A percentile compares a stretch with the other conserved stretches of the same genome.
phyloP scores from a whole-genome alignment of 208 protist genomes.

The Trypanosoma caninum region DNA sequence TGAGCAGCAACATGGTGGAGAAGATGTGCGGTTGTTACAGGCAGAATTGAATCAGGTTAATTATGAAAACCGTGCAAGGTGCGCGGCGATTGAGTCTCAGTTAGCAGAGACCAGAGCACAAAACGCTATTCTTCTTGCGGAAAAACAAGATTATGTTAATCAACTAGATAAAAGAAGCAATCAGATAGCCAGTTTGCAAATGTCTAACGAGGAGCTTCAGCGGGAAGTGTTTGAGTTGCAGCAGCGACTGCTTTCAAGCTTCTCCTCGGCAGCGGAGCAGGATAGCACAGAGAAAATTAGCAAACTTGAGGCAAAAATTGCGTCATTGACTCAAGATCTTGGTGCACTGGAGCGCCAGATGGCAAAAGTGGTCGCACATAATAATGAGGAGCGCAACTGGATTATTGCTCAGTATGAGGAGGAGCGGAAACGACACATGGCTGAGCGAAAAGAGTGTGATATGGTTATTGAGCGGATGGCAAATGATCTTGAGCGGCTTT shows the following conservation, averaged over 20 bases:
- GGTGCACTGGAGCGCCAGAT: conserved; percentile 49
- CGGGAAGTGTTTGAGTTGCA: conserved; percentile 22
- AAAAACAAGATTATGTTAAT: conserved; percentile 10
- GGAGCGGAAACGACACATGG: conserved; percentile 34
- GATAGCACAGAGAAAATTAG: conserved; percentile 21
- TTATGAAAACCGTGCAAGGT: neutral
- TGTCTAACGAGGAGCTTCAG: conserved; percentile 7
- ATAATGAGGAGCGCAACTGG: conserved; percentile 43
- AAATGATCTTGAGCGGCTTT: conserved; percentile 39
- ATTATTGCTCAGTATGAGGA: conserved; percentile 40
- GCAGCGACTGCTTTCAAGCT: conserved; percentile 21
- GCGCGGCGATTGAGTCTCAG: conserved; percentile 15
- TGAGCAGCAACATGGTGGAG: conserved; percentile 4
- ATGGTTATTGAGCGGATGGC: conserved; percentile 48
- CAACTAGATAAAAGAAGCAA: conserved; percentile 5
- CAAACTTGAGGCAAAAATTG: conserved; percentile 34
- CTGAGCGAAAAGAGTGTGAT: conserved; percentile 58
- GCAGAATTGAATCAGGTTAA: conserved; percentile 15
- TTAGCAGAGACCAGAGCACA: conserved; percentile 9
- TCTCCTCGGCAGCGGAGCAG: neutral
- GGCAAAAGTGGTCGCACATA: conserved; percentile 32
- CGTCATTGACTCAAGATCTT: conserved; percentile 35
- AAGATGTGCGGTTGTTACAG: conserved; percentile 23
- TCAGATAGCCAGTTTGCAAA: conserved; percentile 16
- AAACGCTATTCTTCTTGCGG: conserved; percentile 1